These are phyloP conservation scores for Alternaria sp. DNA, from an alignment of 2,329 filamentous ascomycete genomes.

Conservation along the genomic window DNA sequence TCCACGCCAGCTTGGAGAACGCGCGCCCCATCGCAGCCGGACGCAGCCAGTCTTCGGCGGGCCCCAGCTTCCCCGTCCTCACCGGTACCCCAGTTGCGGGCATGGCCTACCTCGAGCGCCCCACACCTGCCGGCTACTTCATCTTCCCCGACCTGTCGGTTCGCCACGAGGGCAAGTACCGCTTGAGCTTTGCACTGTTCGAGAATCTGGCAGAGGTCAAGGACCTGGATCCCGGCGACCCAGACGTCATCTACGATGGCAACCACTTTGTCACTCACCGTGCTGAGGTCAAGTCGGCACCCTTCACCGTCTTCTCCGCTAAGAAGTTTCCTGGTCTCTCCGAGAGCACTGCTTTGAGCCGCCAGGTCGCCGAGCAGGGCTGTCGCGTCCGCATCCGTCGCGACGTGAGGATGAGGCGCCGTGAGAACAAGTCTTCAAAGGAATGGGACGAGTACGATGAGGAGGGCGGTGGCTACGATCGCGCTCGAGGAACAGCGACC, in stretches of 20 bases:
- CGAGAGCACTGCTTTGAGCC: conserved; percentile 87
- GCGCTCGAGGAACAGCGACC: conserved; percentile 60
- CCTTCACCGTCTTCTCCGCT: conserved; percentile 91
- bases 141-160: conserved; percentile 97
- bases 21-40: conserved; percentile 84
- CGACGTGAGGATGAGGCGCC: conserved; percentile 90
- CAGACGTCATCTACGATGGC: conserved; percentile 51
- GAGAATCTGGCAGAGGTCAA: conserved; percentile 89
- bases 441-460: conserved; percentile 73
- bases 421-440: conserved; percentile 73
- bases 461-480: conserved; percentile 58
- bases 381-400: conserved; percentile 95
- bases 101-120: conserved; percentile 94
- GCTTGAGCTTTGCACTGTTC: conserved; percentile 90
- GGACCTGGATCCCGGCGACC: conserved; percentile 72
- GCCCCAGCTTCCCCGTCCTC: conserved; percentile 77
- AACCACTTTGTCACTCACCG: conserved; percentile 77
- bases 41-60: conserved; percentile 71
- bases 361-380: conserved; percentile 93
- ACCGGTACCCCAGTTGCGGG: conserved; percentile 95
- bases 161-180: conserved; percentile 91
- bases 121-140: conserved; percentile 84
- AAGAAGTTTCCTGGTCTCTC: conserved; percentile 98
- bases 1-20: conserved; percentile 88
- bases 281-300: conserved; percentile 86